phyloP scores from a whole-genome alignment of 495 filamentous ascomycete species.

The Aspergillus panamensis region DNA sequence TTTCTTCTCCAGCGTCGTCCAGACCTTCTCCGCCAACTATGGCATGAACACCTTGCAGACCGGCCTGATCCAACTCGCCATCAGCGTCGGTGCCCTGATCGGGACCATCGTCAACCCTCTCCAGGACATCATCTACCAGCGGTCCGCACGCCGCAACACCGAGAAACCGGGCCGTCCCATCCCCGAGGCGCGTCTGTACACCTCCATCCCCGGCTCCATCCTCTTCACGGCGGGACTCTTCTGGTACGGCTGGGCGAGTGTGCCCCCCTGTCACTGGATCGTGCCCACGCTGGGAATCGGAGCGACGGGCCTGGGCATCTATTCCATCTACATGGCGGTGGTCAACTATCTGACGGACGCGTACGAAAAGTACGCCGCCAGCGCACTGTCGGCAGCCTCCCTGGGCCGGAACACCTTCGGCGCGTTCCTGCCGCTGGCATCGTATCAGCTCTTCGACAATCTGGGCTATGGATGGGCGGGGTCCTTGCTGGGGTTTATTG shows the following conservation, averaged over 20 bases:
- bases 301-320: conserved; percentile 37
- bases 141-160: conserved; percentile 25
- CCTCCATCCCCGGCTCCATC: conserved; percentile 37
- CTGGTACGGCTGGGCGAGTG: conserved; percentile 42
- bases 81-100: conserved; percentile 40
- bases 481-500: conserved; percentile 40
- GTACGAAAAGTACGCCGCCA: conserved; percentile 42
- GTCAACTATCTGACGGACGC: conserved; percentile 48
- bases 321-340: conserved; percentile 47
- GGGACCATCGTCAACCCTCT: conserved; percentile 41
- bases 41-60: conserved; percentile 33
- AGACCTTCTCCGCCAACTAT: conserved; percentile 40
- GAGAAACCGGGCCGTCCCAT: conserved; percentile 33
- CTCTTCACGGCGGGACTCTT: conserved; percentile 41
- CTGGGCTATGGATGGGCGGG: conserved; percentile 46
- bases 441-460: conserved; percentile 34
- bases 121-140: conserved; percentile 38
- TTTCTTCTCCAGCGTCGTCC: conserved; percentile 40
- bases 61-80: conserved; percentile 40
- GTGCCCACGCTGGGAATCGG: conserved; percentile 38
- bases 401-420: conserved; percentile 36
- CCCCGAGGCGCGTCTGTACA: conserved; percentile 43
- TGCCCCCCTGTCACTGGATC: conserved; percentile 37
- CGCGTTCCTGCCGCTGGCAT: conserved; percentile 39
- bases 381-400: conserved; percentile 35